These are phyloP conservation scores for Globisporangium heterothallicum DNA, from an alignment of 352 stramenopile species.

Conservation along the genomic window DNA sequence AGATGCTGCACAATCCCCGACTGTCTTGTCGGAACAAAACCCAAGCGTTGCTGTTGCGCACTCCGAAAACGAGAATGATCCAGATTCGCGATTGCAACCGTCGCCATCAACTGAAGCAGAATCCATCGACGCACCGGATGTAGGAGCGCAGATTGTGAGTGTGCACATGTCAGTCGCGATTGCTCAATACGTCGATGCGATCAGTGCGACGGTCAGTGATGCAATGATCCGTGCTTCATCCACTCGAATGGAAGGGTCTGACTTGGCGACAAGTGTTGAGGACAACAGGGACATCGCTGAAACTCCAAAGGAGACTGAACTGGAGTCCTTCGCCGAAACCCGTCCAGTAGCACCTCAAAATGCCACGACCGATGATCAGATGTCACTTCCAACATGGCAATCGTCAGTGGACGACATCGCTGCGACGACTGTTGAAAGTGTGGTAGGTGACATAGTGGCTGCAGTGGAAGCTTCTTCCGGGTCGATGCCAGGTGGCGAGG, in stretches of 20 bases:
- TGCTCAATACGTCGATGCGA: conserved; percentile 19
- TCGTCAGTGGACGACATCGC: not conserved
- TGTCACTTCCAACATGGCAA: too few relatives aligned
- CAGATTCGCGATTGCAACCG: not conserved
- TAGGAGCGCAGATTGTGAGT: conserved; percentile 4
- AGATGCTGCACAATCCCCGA: not conserved
- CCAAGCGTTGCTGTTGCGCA: not conserved
- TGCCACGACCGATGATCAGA: not conserved
- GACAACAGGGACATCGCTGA: too few relatives aligned
- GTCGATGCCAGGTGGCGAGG: too few relatives aligned
- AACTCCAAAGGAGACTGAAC: too few relatives aligned
- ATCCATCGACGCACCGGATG: not conserved
- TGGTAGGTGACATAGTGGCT: not conserved
- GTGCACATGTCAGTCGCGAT: conserved; percentile 24
- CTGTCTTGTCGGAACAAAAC: not conserved
- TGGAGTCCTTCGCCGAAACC: not conserved
- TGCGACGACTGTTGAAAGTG: not conserved
- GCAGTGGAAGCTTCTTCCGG: not conserved
- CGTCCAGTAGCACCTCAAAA: too few relatives aligned
- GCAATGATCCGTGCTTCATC: too few relatives aligned
- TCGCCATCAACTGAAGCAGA: not conserved
- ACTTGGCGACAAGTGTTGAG: too few relatives aligned
- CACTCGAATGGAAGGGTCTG: too few relatives aligned
- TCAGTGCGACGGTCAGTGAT: too few relatives aligned
- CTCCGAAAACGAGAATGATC: not conserved